phyloP scores from a whole-genome alignment of 2,329 filamentous ascomycete genomes.

The Ceratocystis lukuohia region DNA sequence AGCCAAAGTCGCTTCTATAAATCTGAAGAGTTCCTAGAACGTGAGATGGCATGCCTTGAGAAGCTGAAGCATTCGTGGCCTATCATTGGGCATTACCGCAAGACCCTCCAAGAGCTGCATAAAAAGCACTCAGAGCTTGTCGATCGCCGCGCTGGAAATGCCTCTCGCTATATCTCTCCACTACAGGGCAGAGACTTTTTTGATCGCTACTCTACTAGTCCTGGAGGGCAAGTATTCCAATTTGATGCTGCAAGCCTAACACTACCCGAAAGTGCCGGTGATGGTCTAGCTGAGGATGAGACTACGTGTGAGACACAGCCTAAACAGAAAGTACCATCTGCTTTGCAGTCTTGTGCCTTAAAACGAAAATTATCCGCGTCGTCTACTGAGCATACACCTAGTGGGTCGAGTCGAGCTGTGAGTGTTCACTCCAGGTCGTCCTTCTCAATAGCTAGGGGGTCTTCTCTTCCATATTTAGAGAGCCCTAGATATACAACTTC shows the following conservation, averaged over 20 bases:
- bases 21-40: slow-evolving; percentile 55
- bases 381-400: not conserved
- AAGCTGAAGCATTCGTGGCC: slow-evolving; percentile 65
- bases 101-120: slow-evolving; percentile 65
- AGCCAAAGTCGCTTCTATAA: slow-evolving; percentile 50
- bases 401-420: not conserved
- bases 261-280: slow-evolving; percentile 43
- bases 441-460: not conserved
- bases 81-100: slow-evolving; percentile 64
- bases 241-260: slow-evolving; percentile 66
- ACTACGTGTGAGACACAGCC: not conserved
- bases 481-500: not conserved
- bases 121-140: slow-evolving; percentile 70
- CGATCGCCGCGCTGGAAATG: slow-evolving; percentile 22
- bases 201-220: slow-evolving; percentile 52
- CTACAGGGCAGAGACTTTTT: slow-evolving; percentile 50
- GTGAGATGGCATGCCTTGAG: slow-evolving; percentile 66
- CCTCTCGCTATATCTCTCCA: not conserved
- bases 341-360: not conserved
- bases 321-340: not conserved
- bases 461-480: not conserved
- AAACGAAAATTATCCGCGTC: not conserved
- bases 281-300: not conserved
- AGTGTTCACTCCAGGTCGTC: not conserved
- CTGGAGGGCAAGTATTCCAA: slow-evolving; percentile 44